Evolutionary conservation across 176 grass and related monocot species (phyloP), one percentile per base, ranked within the genome.

Genomic region (Areca catechu): DNA sequence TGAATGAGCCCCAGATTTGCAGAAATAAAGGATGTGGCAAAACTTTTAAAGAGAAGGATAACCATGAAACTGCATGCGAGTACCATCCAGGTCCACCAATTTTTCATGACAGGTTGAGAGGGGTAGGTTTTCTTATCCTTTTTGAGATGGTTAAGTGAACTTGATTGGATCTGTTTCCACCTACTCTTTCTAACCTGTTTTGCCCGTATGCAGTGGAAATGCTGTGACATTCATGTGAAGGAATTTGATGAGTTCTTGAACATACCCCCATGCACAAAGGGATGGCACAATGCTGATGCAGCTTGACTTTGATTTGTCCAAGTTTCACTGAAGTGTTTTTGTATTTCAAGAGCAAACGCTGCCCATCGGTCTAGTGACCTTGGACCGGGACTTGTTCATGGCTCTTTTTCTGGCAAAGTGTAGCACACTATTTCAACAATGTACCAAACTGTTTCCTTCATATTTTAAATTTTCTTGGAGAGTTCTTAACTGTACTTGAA

Each of bases 231-330:
- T 63, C 87, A 91, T 63, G 93, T 83, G 24, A 98, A 92, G 69
- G 93, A 98, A 30, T 98, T 98, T 54, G 87, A 98, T 30, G 93
- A 98, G 62, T 98, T 98, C 58, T 82, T 98, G 75, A 82, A 77
- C 69, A 88, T 92, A 71, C 87, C 93, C 70, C 84, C 93, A 29
- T 98, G 93, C 75, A 67, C 87, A 5, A 98, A 88, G 67, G 93
- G 93, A 50, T 98, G 87, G 93, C 93, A 98, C 60, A 98, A 83
- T 50, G 84, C 84, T 28, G 83, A 92, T 71, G 84, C 78, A 1
- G 68, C 63, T 47, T 98, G 78, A 98, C 61, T 66, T 49, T 58
- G 34, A 10, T 43, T 43, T 7, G 15, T 0, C 16, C 19, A 3
- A 51, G 48, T 22, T 49, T 22, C 34, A 16, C 16, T n/a, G 12